These are phyloP conservation scores for Reticulascus tulasneorum DNA, from an alignment of 2,329 filamentous ascomycete species.

Conservation along the genomic window DNA sequence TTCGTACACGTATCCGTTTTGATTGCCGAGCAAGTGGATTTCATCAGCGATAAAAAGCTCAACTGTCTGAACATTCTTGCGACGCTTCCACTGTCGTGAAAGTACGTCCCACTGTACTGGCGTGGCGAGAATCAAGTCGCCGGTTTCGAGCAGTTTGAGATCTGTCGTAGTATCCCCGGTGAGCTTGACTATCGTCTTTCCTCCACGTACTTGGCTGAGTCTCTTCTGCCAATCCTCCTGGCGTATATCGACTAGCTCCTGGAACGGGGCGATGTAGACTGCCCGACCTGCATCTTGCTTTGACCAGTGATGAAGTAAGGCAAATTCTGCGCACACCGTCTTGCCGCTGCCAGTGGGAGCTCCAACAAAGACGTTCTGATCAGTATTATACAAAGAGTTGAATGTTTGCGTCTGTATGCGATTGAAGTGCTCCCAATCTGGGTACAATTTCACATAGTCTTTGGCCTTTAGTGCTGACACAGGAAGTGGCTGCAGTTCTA, in stretches of 20 bases:
- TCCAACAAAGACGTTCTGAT: conserved; percentile 91
- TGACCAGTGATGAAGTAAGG: conserved; percentile 83
- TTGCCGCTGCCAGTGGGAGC: conserved; percentile 95
- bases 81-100: conserved; percentile 91
- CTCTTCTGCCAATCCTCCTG: conserved; percentile 82
- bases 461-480: conserved; percentile 83
- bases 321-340: conserved; percentile 94
- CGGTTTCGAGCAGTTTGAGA: conserved; percentile 79
- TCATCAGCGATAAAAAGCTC: conserved; percentile 93
- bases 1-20: conserved; percentile 87
- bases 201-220: conserved; percentile 67
- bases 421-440: conserved; percentile 85
- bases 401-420: conserved; percentile 97
- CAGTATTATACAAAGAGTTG: conserved; percentile 83
- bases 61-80: conserved; percentile 90
- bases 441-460: conserved; percentile 78
- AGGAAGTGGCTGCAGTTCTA: conserved; percentile 88
- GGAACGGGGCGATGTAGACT: conserved; percentile 92
- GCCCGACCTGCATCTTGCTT: conserved; percentile 67
- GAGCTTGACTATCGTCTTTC: conserved; percentile 88
- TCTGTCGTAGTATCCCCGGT: conserved; percentile 91
- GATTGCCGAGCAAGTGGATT: conserved; percentile 85
- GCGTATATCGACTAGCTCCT: conserved; percentile 82
- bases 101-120: conserved; percentile 94
- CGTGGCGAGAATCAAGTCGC: conserved; percentile 87